phyloP scores from a whole-genome alignment of 306 rosid genomes.

The Casuarina cunninghamiana region DNA sequence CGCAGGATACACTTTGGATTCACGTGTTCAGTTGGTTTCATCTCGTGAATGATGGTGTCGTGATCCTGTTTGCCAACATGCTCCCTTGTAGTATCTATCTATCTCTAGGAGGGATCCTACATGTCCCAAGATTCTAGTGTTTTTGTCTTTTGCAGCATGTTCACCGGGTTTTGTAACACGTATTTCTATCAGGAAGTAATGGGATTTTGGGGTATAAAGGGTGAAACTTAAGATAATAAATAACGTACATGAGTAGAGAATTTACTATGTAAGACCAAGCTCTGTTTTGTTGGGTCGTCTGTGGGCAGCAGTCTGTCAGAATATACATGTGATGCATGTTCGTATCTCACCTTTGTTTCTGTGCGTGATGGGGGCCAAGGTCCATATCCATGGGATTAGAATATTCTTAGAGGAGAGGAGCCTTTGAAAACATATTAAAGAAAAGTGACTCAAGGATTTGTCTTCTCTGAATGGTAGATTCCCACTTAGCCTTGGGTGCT shows the following conservation, averaged over 20 bases:
- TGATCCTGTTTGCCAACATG: not conserved
- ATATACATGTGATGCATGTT: not conserved
- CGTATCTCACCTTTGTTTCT: not conserved
- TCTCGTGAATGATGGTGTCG: slow-evolving; percentile 1
- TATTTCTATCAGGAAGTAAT: too few relatives aligned
- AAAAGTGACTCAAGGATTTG: not conserved
- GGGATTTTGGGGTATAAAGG: too few relatives aligned
- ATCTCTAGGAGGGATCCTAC: too few relatives aligned
- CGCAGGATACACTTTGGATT: not conserved
- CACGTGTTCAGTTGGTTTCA: not conserved
- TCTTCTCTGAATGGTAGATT: not conserved
- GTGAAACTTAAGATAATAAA: too few relatives aligned
- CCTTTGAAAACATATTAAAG: not conserved
- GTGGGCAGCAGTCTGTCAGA: not conserved
- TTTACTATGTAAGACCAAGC: too few relatives aligned
- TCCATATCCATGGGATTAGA: not conserved
- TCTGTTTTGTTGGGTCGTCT: not conserved
- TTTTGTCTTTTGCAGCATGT: not conserved
- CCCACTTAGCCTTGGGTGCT: not conserved
- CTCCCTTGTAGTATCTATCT: too few relatives aligned
- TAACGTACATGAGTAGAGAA: too few relatives aligned
- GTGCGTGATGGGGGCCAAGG: not conserved
- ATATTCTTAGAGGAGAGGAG: not conserved
- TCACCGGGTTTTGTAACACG: too few relatives aligned
- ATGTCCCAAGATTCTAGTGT: not conserved